A percentile compares a stretch with the other conserved stretches of the same genome.
Conservation (phyloP, 768 basidiomycete genomes). For the Inosperma sp. region DNA sequence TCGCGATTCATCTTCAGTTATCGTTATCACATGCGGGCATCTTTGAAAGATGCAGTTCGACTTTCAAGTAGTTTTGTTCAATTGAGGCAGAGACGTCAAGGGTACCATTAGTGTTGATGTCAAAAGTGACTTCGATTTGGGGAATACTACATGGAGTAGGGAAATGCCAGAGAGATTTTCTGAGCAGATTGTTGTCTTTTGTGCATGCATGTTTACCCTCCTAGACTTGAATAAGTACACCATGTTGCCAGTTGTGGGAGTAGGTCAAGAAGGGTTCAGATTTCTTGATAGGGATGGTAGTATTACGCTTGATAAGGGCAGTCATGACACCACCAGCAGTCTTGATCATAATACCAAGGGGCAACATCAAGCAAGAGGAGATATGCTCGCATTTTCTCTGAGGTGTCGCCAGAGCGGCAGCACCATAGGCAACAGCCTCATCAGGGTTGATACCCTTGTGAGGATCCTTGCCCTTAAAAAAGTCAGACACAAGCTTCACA, state of each 20-base stretch:
- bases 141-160: conserved; percentile 96
- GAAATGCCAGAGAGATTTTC: conserved; percentile 97
- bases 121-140: too few relatives aligned
- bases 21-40: too few relatives aligned
- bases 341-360: conserved; percentile 85
- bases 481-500: conserved; percentile 95
- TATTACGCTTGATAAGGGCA: too few relatives aligned
- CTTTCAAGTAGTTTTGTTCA: conserved; percentile 97
- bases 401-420: conserved; percentile 95
- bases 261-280: conserved; percentile 98
- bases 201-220: conserved; percentile 98
- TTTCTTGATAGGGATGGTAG: too few relatives aligned
- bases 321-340: conserved; percentile 99
- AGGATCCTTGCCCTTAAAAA: conserved; percentile 98
- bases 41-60: conserved; percentile 87
- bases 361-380: conserved; percentile 91
- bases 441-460: conserved; percentile 99
- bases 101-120: conserved; percentile 95
- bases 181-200: conserved; percentile 97
- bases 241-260: conserved; percentile 97
- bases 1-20: too few relatives aligned
- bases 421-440: conserved; percentile 97
- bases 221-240: conserved; percentile 96
- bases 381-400: conserved; percentile 96
- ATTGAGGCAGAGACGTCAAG: conserved; percentile 90